Percentiles rank a stretch among this genome's conserved stretches.
phyloP scores from a whole-genome alignment of 2,329 filamentous ascomycete genomes.

The Pseudogymnoascus sp. region DNA sequence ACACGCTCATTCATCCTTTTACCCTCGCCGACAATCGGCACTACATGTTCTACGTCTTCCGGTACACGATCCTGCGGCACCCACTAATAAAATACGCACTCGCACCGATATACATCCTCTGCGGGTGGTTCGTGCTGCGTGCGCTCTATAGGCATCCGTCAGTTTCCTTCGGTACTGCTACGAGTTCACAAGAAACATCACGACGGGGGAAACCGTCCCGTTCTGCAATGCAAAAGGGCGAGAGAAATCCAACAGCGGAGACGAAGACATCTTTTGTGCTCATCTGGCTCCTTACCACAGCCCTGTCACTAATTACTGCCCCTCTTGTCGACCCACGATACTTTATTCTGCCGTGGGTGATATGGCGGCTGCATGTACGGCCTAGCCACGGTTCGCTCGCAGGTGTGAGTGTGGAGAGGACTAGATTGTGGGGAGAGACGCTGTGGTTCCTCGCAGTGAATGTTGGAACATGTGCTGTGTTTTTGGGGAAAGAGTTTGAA shows the following conservation, averaged over 20 bases:
- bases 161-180: constrained; percentile 18
- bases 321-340: constrained; percentile 93
- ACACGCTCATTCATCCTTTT: constrained; percentile 93
- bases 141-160: constrained; percentile 36
- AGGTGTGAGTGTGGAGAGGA: not conserved
- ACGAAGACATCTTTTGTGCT: constrained; percentile 43
- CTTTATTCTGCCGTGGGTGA: constrained; percentile 90
- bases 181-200: constrained; percentile 16
- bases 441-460: constrained; percentile 63
- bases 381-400: constrained; percentile 10
- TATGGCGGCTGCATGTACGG: constrained; percentile 81
- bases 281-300: constrained; percentile 59
- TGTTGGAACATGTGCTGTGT: constrained; percentile 59
- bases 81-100: constrained; percentile 58
- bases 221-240: constrained; percentile 13
- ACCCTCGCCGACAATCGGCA: constrained; percentile 94
- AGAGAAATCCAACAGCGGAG: constrained; percentile 20
- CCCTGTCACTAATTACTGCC: constrained; percentile 75
- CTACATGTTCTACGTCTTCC: constrained; percentile 95
- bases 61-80: constrained; percentile 66
- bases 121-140: constrained; percentile 61
- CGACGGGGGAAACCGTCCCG: not conserved
- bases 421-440: constrained; percentile 52
- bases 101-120: constrained; percentile 62
- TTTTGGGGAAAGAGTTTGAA: constrained; percentile 59